These are phyloP conservation scores for Pseudopithomyces maydicus DNA, from an alignment of 2,329 filamentous ascomycete genomes.

Conservation along the genomic window DNA sequence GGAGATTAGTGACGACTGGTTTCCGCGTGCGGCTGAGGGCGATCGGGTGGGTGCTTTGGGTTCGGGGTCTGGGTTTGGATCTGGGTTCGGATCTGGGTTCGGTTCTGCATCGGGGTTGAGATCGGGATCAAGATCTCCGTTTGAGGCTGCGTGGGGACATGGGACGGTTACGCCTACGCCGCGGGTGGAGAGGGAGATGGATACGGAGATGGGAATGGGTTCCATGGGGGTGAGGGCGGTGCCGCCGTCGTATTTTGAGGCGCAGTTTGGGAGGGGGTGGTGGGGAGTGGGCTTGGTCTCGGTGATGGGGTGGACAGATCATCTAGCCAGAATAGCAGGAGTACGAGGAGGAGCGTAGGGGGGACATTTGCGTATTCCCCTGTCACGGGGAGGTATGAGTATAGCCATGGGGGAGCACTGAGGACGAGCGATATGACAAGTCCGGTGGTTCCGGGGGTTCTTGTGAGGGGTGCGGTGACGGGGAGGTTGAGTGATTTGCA, in stretches of 20 bases:
- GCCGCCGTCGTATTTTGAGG: too few relatives aligned
- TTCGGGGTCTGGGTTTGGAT: too few relatives aligned
- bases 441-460: conserved; percentile 7
- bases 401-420: background rate
- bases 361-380: background rate
- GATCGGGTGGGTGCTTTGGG: too few relatives aligned
- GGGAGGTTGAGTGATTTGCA: background rate
- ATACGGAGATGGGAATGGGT: too few relatives aligned
- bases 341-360: background rate
- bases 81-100: too few relatives aligned
- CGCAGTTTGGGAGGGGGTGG: too few relatives aligned
- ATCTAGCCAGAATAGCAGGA: background rate
- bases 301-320: too few relatives aligned
- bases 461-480: background rate
- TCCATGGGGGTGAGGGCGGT: background rate
- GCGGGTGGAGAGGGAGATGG: too few relatives aligned
- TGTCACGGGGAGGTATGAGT: conserved; percentile 8
- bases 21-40: background rate
- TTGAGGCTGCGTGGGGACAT: too few relatives aligned
- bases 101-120: too few relatives aligned
- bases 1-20: background rate
- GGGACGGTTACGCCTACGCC: too few relatives aligned
- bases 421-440: conserved; percentile 10
- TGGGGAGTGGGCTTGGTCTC: too few relatives aligned
- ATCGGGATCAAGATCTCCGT: conserved; percentile 2